phyloP scores from a whole-genome alignment of 768 basidiomycete genomes.

The Termitomyces sp. region DNA sequence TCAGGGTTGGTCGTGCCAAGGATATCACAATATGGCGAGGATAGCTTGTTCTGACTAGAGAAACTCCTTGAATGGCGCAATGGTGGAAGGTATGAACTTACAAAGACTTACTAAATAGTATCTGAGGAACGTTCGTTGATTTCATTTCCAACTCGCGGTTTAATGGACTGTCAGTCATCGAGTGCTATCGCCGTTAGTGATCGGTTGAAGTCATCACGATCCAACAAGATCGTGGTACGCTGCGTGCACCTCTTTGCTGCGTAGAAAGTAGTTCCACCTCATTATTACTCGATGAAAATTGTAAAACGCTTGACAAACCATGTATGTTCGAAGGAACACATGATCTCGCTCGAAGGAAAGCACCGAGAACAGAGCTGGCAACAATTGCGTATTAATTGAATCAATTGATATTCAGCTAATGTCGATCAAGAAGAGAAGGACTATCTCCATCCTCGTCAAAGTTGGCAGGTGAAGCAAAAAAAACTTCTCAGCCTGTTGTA shows the following conservation, averaged over 20 bases:
- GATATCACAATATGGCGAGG: not conserved
- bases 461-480: not conserved
- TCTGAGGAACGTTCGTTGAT: not conserved
- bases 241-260: not conserved
- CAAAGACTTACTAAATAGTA: not conserved
- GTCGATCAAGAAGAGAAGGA: slow-evolving; percentile 1
- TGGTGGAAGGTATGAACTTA: not conserved
- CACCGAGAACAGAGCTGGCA: not conserved
- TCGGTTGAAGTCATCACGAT: too few relatives aligned
- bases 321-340: not conserved
- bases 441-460: not conserved
- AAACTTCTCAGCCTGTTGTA: not conserved
- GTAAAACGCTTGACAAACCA: not conserved
- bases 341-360: not conserved
- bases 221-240: not conserved
- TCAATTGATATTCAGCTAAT: not conserved
- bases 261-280: not conserved
- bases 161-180: not conserved
- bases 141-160: not conserved
- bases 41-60: not conserved
- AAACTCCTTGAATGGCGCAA: not conserved
- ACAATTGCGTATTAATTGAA: not conserved
- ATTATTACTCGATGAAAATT: not conserved
- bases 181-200: not conserved
- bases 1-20: not conserved